Evolutionary conservation across 495 filamentous ascomycete genomes (phyloP).

Genomic region (Podospora appendiculata): DNA sequence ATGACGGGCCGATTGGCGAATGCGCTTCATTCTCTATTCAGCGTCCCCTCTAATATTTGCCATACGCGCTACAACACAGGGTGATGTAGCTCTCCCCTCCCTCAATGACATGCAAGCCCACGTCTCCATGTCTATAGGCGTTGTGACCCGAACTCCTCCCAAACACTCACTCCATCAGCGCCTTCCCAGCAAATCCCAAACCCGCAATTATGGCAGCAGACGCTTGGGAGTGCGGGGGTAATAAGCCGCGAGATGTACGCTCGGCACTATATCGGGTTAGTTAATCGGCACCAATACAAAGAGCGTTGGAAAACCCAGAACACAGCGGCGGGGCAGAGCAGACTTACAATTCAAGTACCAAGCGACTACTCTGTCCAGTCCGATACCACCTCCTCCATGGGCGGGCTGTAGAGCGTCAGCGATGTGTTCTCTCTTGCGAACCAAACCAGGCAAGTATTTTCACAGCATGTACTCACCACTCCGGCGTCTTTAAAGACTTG

Average conservation of each 20-base stretch:
- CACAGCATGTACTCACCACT: slow-evolving; percentile 12
- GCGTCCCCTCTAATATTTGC: no score
- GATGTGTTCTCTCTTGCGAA: neutral
- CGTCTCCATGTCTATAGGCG: no score
- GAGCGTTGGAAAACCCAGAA: no score
- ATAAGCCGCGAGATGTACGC: neutral
- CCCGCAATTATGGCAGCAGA: neutral
- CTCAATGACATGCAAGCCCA: no score
- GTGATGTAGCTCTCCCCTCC: no score
- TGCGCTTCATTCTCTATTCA: no score
- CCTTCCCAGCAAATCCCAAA: no score
- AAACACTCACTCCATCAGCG: no score
- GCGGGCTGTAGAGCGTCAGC: neutral
- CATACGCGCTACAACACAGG: no score
- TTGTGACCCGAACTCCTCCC: no score
- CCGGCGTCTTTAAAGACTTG: slow-evolving; percentile 72
- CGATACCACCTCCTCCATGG: neutral
- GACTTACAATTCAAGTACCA: neutral
- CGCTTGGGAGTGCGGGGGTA: neutral
- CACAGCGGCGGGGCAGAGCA: no score
- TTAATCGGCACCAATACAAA: neutral
- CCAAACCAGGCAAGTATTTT: neutral
- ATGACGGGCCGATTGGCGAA: no score
- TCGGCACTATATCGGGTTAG: neutral
- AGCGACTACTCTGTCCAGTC: neutral